Evolutionary conservation across 164 flowering plant genomes (phyloP), one percentile per base, ranked within the genome.

Genomic region (Umbilicus rupestris): DNA sequence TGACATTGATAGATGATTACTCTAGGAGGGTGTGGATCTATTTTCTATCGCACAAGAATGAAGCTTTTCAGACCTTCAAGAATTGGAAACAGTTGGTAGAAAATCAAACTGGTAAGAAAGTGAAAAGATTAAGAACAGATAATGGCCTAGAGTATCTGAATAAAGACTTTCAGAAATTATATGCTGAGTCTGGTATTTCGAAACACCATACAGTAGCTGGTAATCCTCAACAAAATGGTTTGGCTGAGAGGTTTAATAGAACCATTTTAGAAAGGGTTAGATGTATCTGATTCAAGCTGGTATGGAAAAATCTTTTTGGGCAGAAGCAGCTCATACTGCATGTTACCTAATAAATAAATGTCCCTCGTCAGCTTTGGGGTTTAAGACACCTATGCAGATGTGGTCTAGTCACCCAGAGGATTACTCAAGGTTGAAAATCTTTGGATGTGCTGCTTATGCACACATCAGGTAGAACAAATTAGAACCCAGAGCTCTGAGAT

Each of bases 1-100:
- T 75, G 15, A 63, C 71, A 3, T 29, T 78, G 16, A 62, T 72
- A 39, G 72, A 72, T 71, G 79, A 70, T 66, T 67, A 19, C 15
- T 70, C 70, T 1, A 19, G 69, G 15, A 72, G 41, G 12, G 52
- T 50, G 2, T 69, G 71, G 71, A 62, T 72, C 2, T 63, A 60
- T 20, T 39, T 67, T 8, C 7, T 73, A 10, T 60, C 52, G 37
- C 31, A 39, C 1, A 69, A 73, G 19, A 39, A n/a, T 73, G 62
- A 68, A 12, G 69, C 16, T 0, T 59, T 73, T 24, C 7, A 35
- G 0, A 45, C 0, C 2, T 73, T 73, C 28, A 69, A 69, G 39
- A 7, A 69, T 2, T 69, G 62, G 62, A 69, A 69, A 28, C 41
- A 20, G 29, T n/a, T 69, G 30, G 33, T 71, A 30, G 73, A 71